phyloP scores from a whole-genome alignment of 352 stramenopile genomes.

The Phytopythium boreale region DNA sequence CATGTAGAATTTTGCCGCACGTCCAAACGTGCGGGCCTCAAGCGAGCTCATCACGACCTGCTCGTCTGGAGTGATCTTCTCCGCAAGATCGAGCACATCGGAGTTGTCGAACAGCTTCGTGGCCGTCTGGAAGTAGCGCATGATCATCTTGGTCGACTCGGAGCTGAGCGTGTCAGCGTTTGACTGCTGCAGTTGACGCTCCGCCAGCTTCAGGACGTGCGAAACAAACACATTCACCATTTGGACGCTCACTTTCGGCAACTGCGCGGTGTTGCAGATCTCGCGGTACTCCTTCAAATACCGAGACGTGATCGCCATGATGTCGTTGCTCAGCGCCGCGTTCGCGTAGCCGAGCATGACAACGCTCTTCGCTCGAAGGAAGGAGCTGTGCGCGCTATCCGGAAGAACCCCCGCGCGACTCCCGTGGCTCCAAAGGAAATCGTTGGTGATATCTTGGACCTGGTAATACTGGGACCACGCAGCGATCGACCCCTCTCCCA shows the following conservation, averaged over 20 bases:
- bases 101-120: slow-evolving; percentile 83
- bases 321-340: slow-evolving; percentile 60
- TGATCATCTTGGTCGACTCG: slow-evolving; percentile 42
- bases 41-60: slow-evolving; percentile 54
- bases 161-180: slow-evolving; percentile 9
- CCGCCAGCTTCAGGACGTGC: slow-evolving; percentile 72
- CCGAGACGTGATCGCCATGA: slow-evolving; percentile 67
- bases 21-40: slow-evolving; percentile 66
- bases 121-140: slow-evolving; percentile 67
- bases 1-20: slow-evolving; percentile 65
- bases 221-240: slow-evolving; percentile 85
- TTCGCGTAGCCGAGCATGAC: slow-evolving; percentile 71
- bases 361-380: slow-evolving; percentile 32
- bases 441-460: slow-evolving; percentile 40
- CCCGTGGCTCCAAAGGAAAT: slow-evolving; percentile 29
- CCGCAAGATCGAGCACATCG: slow-evolving; percentile 69
- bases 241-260: slow-evolving; percentile 69
- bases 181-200: slow-evolving; percentile 49
- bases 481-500: slow-evolving; percentile 45
- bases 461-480: slow-evolving; percentile 66
- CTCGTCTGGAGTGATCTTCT: slow-evolving; percentile 36
- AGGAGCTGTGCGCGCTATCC: slow-evolving; percentile 16
- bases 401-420: slow-evolving; percentile 30
- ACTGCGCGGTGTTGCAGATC: slow-evolving; percentile 55
- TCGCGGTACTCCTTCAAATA: slow-evolving; percentile 78